phyloP scores from a whole-genome alignment of 805 yeast species.

The Maudiozyma pseudohumilis region DNA sequence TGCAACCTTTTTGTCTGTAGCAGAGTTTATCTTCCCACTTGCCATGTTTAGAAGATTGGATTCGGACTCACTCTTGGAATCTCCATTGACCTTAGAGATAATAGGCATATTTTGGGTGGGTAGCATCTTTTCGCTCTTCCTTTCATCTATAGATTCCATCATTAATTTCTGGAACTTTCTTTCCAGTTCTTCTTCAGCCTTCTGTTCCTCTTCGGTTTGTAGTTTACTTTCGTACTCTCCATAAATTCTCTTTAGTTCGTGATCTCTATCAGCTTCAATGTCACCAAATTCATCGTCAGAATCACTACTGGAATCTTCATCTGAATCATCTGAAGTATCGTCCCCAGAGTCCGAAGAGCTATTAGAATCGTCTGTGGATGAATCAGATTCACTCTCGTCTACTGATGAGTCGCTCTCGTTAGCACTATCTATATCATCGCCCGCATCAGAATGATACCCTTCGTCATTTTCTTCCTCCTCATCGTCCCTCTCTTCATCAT shows the following conservation, averaged over 20 bases:
- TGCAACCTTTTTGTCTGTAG: conserved; percentile 23
- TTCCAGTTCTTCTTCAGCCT: conserved; percentile 44
- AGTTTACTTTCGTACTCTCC: conserved; percentile 33
- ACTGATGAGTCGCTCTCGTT: conserved; percentile 13
- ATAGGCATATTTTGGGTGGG: conserved; percentile 22
- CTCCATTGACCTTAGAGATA: conserved; percentile 1
- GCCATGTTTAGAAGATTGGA: too few species aligned
- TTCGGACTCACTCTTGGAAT: neutral
- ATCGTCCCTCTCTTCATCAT: conserved; percentile 3
- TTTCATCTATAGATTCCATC: conserved; percentile 39
- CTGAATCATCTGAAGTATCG: conserved; percentile 14
- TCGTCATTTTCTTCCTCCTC: conserved; percentile 26
- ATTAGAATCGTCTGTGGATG: conserved; percentile 11
- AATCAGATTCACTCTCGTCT: conserved; percentile 18
- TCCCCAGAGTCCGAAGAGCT: conserved; percentile 10
- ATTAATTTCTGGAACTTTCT: conserved; percentile 45
- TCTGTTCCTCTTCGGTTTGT: conserved; percentile 34
- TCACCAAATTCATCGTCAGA: conserved; percentile 21
- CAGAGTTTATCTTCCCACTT: neutral
- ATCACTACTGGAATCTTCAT: conserved; percentile 13
- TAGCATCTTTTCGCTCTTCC: conserved; percentile 25
- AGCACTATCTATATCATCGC: conserved; percentile 11
- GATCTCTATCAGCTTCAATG: conserved; percentile 25
- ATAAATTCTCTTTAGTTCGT: conserved; percentile 26
- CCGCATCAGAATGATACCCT: conserved; percentile 20